phyloP scores from a whole-genome alignment of 129 eudicot species.

The Tagetes patula region DNA sequence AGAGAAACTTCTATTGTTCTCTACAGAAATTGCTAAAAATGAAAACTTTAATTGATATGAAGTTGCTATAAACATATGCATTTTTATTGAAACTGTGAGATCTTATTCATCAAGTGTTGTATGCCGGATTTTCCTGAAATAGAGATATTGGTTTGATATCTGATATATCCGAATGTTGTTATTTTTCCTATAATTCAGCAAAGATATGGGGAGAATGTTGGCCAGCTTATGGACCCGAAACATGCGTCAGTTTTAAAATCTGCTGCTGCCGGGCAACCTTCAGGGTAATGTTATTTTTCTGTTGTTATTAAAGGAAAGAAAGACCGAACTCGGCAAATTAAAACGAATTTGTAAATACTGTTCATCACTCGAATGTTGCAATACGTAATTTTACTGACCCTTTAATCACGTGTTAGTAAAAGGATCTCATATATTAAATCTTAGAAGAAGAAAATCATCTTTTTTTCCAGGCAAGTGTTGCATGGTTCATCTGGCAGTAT shows the following conservation, averaged over 20 bases:
- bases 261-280: slow-evolving; percentile 87
- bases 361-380: not conserved
- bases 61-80: too few relatives aligned
- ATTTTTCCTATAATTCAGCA: slow-evolving; percentile 19
- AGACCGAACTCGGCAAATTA: too few relatives aligned
- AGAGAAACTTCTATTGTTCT: too few relatives aligned
- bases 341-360: not conserved
- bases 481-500: slow-evolving; percentile 85
- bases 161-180: too few relatives aligned
- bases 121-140: too few relatives aligned
- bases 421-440: too few relatives aligned
- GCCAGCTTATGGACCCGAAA: slow-evolving; percentile 81
- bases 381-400: not conserved
- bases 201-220: slow-evolving; percentile 80
- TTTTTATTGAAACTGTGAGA: too few relatives aligned
- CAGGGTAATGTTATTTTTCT: slow-evolving; percentile 55
- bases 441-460: not conserved
- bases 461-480: slow-evolving; percentile 74
- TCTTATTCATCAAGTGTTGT: too few relatives aligned
- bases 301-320: not conserved
- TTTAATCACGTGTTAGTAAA: not conserved
- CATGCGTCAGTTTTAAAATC: slow-evolving; percentile 87
- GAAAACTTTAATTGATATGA: not conserved
- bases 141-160: too few relatives aligned
- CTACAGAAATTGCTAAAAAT: not conserved